phyloP scores from a whole-genome alignment of 306 rosid species.

The Ormosia emarginata region DNA sequence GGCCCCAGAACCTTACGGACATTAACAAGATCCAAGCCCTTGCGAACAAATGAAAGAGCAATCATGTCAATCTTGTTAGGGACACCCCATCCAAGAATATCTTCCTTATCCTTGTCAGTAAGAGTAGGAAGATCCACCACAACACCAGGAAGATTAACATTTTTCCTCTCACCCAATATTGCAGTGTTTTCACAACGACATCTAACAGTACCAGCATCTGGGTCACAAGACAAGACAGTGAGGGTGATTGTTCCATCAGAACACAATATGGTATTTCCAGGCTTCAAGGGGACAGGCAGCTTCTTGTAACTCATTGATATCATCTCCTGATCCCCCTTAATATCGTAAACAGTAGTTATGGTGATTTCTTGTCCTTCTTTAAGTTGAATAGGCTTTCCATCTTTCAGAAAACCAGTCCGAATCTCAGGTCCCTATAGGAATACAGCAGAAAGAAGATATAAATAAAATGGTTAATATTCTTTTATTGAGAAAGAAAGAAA shows the following conservation, averaged over 20 bases:
- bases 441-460: slow-evolving; percentile 5
- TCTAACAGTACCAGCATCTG: slow-evolving; percentile 59
- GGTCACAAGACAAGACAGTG: slow-evolving; percentile 75
- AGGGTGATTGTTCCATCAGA: slow-evolving; percentile 92
- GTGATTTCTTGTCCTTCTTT: slow-evolving; percentile 91
- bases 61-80: slow-evolving; percentile 95
- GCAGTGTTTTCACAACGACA: slow-evolving; percentile 89
- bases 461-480: neutral
- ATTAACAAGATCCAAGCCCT: slow-evolving; percentile 90
- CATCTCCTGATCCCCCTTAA: slow-evolving; percentile 65
- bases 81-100: slow-evolving; percentile 90
- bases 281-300: slow-evolving; percentile 74
- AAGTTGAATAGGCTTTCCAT: slow-evolving; percentile 83
- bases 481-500: neutral
- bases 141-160: slow-evolving; percentile 94
- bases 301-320: slow-evolving; percentile 94
- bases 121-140: slow-evolving; percentile 98
- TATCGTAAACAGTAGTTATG: slow-evolving; percentile 71
- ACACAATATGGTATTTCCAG: slow-evolving; percentile 79
- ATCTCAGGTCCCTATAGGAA: slow-evolving; percentile 86
- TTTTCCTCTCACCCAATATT: slow-evolving; percentile 86
- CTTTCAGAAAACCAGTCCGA: slow-evolving; percentile 84
- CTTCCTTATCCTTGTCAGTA: slow-evolving; percentile 94
- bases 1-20: slow-evolving; percentile 87
- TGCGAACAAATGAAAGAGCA: slow-evolving; percentile 96